Evolutionary conservation across 2,329 filamentous ascomycete species (phyloP), one percentile per base, ranked within the genome.

Genomic region (Pseudocercospora fuligena): DNA sequence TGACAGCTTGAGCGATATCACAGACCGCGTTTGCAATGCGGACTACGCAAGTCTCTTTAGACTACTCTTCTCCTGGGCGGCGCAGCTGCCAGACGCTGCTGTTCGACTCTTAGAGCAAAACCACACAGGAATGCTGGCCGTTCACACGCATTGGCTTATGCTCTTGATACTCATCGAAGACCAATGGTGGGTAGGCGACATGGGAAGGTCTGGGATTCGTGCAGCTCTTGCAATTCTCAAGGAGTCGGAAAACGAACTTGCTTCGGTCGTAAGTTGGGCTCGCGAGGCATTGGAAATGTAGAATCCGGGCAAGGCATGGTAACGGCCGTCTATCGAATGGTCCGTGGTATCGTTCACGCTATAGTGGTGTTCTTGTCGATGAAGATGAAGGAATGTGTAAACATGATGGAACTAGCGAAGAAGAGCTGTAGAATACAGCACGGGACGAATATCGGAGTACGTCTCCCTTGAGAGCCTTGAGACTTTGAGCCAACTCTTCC

Each of bases 141-240:
- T 56, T 19, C 27, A 56, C 11, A 56, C 51, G 23, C 51, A 56
- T 31, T 56, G 51, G 51, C 51, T 56, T 14, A 56, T 56, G 51
- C 27, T 56, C 23, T 27, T 56, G 27, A 31, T 31, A n/a, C 51
- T 56, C 11, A 19, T 56, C 23, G 51, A 56, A 56, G 51, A 56
- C 27, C 51, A 29, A n/a, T 56, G 51, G 51, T 56, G 51, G 51
- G n/a, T 31, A 9, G 51, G 51, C 51, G 51, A 56, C 19, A 56
- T 56, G 51, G 51, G 51, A 31, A 33, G 51, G 23, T 56, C 51
- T 27, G 51, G 51, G 8, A 56, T 56, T 31, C 51, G 47, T 51
- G 47, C 47, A 25, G 47, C 47, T 51, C 47, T 51, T 51, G 21
- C 47, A 19, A 51, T 51, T 25, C 47, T 51, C 47, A 25, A 25